These are phyloP conservation scores for Boletus vermiculosoides DNA, from an alignment of 768 basidiomycete species.

Conservation along the genomic window DNA sequence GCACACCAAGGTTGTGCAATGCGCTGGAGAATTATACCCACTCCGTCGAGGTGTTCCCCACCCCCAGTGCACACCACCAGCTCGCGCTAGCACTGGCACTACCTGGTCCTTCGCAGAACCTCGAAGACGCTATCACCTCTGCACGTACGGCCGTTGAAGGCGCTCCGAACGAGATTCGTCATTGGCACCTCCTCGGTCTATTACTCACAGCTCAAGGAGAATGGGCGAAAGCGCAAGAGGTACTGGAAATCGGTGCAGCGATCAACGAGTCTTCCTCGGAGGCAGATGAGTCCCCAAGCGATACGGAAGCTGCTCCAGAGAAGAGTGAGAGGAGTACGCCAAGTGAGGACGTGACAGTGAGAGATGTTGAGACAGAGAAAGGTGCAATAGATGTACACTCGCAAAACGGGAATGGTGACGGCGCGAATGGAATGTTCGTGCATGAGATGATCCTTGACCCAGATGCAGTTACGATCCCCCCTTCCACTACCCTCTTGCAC, in stretches of 20 bases:
- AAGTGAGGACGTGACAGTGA: not conserved
- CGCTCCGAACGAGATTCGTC: constrained; percentile 59
- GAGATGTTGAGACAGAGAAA: constrained; percentile 17
- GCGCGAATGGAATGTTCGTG: constrained; percentile 5
- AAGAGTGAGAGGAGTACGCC: constrained; percentile 5
- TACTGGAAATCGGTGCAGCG: constrained; percentile 74
- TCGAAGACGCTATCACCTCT: constrained; percentile 63
- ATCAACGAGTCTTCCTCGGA: constrained; percentile 45
- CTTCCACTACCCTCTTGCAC: constrained; percentile 42
- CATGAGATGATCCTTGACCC: constrained; percentile 31
- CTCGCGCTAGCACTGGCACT: constrained; percentile 74
- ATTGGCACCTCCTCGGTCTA: constrained; percentile 90
- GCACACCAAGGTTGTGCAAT: constrained; percentile 52
- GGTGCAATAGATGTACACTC: not conserved
- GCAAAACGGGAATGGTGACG: not conserved
- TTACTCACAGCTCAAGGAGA: constrained; percentile 76
- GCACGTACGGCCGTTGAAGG: constrained; percentile 74
- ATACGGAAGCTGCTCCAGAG: constrained; percentile 15
- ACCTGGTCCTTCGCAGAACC: constrained; percentile 59
- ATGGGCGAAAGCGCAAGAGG: constrained; percentile 72
- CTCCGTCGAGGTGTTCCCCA: constrained; percentile 49
- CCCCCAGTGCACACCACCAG: constrained; percentile 68
- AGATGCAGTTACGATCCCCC: constrained; percentile 36
- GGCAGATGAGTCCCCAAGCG: constrained; percentile 35
- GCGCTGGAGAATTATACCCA: constrained; percentile 51